Evolutionary conservation across 805 yeast genomes (phyloP), one percentile per base, ranked within the genome.

Genomic region (Lipomyces spencermartinsiae): DNA sequence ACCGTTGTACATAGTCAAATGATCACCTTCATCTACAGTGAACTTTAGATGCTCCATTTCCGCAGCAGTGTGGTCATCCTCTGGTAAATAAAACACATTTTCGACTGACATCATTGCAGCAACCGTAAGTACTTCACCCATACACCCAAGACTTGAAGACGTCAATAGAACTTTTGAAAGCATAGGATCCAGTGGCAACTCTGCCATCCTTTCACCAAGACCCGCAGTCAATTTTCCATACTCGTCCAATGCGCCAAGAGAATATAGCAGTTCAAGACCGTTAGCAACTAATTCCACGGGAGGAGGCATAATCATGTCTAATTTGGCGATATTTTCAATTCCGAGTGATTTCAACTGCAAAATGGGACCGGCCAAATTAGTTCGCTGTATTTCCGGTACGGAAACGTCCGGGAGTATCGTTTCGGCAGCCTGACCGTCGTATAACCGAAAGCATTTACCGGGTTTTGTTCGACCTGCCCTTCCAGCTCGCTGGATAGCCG

Each of bases 101-200:
- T 95, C 95, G 2, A 90, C 92, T 0, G 94, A 87, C 25, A 91
- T 80, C 92, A 91, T 89, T 0, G 97, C 85, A 9, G 91, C 95
- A 46, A 92, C 89, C 1, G 84, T 85, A 16, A 89, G 68, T 70
- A 90, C 82, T 72, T 92, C 97, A 29, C 83, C 82, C 1, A 90
- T 83, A 73, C 97, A 92, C 1, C 81, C 82, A 68, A 85, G 85
- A 59, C 82, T 80, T 0, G 87, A 77, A 0, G 96, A 82, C 2
- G 84, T 76, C 14, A 91, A 76, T 2, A 70, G 70, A 4, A 90
- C 75, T 73, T 89, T 89, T 0, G 94, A 85, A 19, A 91, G 79
- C 0, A 87, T 79, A 2, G 97, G 95, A 57, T 87, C 90, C 75
- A 91, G 80, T 0, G 97, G 97, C 70, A 90, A 86, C 66, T 81